phyloP scores from a whole-genome alignment of 31 red algal species.

The Bonnemaisonia californica region DNA sequence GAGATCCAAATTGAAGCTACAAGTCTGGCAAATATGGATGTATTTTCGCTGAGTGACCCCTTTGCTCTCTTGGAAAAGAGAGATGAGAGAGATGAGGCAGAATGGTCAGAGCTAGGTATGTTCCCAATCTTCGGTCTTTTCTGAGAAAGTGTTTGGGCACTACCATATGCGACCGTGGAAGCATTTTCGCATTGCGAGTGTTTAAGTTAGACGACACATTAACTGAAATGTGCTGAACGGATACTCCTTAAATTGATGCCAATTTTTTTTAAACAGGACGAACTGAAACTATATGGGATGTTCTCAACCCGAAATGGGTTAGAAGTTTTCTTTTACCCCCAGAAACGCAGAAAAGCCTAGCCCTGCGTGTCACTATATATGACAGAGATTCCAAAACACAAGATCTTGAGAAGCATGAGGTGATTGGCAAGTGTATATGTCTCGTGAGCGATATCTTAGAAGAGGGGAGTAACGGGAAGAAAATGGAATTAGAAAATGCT shows the following conservation, averaged over 20 bases:
- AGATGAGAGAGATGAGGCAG: slow-evolving; percentile 1
- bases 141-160: no score
- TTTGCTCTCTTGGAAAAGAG: slow-evolving; percentile 71
- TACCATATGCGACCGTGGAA: no score
- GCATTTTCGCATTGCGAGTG: no score
- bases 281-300: slow-evolving; percentile 88
- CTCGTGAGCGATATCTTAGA: slow-evolving; percentile 65
- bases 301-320: slow-evolving; percentile 83
- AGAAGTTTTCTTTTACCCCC: slow-evolving; percentile 69
- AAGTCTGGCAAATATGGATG: slow-evolving; percentile 83
- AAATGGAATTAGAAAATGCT: slow-evolving; percentile 64
- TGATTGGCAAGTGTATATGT: slow-evolving; percentile 65
- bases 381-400: slow-evolving; percentile 80
- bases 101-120: slow-evolving; percentile 73
- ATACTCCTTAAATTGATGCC: no score
- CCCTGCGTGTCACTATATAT: slow-evolving; percentile 66
- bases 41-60: slow-evolving; percentile 77
- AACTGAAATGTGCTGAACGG: no score
- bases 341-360: slow-evolving; percentile 32
- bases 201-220: no score
- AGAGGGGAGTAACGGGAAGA: slow-evolving; percentile 62
- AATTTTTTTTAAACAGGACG: no score
- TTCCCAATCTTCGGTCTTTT: not conserved
- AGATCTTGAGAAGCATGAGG: slow-evolving; percentile 78
- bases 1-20: slow-evolving; percentile 77